Evolutionary conservation across 306 rosid genomes (phyloP), one percentile per base, ranked within the genome.

Genomic region (Quercus engelmannii): DNA sequence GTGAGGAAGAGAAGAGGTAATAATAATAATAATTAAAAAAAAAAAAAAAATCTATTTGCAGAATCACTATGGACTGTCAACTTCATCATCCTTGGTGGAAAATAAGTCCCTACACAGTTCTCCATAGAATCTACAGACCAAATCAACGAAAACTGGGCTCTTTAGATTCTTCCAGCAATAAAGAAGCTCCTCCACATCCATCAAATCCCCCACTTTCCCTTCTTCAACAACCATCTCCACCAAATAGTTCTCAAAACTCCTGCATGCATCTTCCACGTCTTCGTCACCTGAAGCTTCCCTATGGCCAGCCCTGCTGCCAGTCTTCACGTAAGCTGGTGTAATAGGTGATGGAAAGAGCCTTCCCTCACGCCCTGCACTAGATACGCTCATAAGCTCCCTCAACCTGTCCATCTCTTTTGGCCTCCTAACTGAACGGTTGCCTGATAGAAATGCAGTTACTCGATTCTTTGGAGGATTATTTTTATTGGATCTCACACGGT

Each of bases 41-140:
- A 9, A 9, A 9, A 10, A 6, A 59, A 1, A 23, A 0, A 38
- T 35, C 28, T 18, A 13, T 33, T 19, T 68, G 7, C 28, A 8
- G 28, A n/a, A 81, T 81, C 74, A 59, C 59, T 74, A 67, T 65
- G 84, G 75, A 81, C 46, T 57, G 46, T 62, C 56, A 80, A 35
- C 78, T 78, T 77, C 79, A 20, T 82, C 88, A 11, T 55, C 30
- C 11, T 86, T 81, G 0, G 90, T n/a, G 28, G 98, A 88, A 74
- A 93, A 91, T 90, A 93, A 84, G 77, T 95, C 99, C 85, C 76
- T 91, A 75, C 99, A 95, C 4, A 95, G 97, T 81, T 95, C 99
- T 30, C 96, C 98, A 79, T 92, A 93, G 76, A 95, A 95, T 81
- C 96, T 86, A 76, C 85, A 69, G 6, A 95, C 98, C 81, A 95